Evolutionary conservation across 805 yeast genomes (phyloP), one percentile per base, ranked within the genome.

Genomic region (Zygotorulaspora sp.): DNA sequence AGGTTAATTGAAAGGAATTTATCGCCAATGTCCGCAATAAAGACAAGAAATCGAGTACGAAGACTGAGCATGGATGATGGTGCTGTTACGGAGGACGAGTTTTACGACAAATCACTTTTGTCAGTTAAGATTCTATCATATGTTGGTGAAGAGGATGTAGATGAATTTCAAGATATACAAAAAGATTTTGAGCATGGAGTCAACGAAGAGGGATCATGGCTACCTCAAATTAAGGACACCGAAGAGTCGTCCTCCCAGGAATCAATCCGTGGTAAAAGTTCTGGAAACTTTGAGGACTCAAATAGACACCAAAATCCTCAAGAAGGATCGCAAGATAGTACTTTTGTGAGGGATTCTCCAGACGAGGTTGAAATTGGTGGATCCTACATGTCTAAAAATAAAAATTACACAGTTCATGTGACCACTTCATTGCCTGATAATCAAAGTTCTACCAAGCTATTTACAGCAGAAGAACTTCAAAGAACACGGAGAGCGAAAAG

Each of bases 91-190:
- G 41, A 35, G 6, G 30, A 42, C 12, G 42, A 40, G 4, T 39
- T 38, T 15, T 21, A 44, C 10, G 49, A 46, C 19, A 41, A 39
- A 14, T 47, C 50, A 4, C 52, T 53, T 2, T 45, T 52, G 24
- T 49, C 61, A 9, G 58, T 60, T 17, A 52, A 47, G 28, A 57
- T 57, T 5, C 32, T 57, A 13, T 57, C 63, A 1, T 49, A 47
- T 20, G 49, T 60, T 20, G 59, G 44, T 10, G 58, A 56, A 2
- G 62, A 57, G 21, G 63, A 60, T 39, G 45, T 57, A 49, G 57
- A 56, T 32, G 65, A 60, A 22, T 60, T 55, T 40, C 47, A 53
- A 31, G 57, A 54, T 42, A 38, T 60, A 15, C 62, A 60, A 33
- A 55, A 57, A 22, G 62, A 50, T 13, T 57, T 60, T 30, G 36